phyloP scores from a whole-genome alignment of 768 basidiomycete genomes.

The Pleurotus cornucopiae region DNA sequence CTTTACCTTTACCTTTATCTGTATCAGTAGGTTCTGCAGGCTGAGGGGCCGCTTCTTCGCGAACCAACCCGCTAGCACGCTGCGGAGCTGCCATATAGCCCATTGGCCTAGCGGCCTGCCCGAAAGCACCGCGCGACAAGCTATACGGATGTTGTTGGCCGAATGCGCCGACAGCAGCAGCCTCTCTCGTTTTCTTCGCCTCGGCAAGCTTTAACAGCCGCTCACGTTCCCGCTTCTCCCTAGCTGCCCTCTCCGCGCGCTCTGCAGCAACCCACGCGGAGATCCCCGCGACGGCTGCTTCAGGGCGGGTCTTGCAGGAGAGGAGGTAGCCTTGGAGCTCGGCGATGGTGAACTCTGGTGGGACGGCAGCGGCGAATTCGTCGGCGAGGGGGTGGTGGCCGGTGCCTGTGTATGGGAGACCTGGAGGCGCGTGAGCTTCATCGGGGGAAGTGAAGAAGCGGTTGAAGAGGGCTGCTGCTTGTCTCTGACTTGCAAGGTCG shows the following conservation, averaged over 20 bases:
- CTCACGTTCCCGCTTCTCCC: constrained; percentile 19
- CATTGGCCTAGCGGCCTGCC: no score
- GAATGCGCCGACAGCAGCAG: no score
- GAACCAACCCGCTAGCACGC: no score
- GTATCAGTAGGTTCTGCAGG: no score
- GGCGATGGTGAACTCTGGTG: constrained; percentile 35
- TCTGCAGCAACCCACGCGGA: constrained; percentile 28
- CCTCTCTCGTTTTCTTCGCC: constrained; percentile 16
- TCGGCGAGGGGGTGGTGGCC: constrained; percentile 16
- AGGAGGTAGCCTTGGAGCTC: constrained; percentile 43
- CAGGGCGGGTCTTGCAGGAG: constrained; percentile 17
- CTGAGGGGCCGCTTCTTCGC: no score
- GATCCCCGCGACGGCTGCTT: constrained; percentile 14
- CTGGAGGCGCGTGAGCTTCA: neutral
- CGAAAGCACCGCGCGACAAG: no score
- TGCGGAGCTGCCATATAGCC: no score
- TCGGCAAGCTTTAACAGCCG: constrained; percentile 20
- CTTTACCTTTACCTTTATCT: no score
- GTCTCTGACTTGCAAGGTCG: constrained; percentile 40
- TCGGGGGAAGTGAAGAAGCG: constrained; percentile 35
- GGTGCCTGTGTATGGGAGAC: neutral
- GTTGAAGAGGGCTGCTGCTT: constrained; percentile 43
- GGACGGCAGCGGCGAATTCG: constrained; percentile 27
- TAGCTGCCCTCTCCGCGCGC: constrained; percentile 16
- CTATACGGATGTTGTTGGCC: no score